Evolutionary conservation across 1,284 basidiomycete genomes (phyloP).

Genomic region (Hymenochaete sp.): DNA sequence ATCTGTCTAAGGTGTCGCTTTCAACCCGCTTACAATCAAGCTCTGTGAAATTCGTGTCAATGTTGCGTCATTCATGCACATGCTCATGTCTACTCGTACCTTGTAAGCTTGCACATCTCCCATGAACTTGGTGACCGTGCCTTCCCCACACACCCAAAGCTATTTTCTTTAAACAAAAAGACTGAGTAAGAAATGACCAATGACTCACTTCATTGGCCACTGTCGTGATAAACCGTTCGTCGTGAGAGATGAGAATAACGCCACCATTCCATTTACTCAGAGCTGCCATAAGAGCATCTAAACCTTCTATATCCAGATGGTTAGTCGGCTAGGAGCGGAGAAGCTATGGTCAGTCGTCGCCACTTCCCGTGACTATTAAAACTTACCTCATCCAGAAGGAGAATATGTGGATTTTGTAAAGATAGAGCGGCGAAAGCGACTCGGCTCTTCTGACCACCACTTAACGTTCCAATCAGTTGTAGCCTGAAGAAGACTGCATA

Average conservation of each 20-base stretch:
- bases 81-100: slow-evolving; percentile 34
- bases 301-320: slow-evolving; percentile 95
- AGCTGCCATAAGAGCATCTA: slow-evolving; percentile 91
- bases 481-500: slow-evolving; percentile 35
- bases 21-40: slow-evolving; percentile 69
- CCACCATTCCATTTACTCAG: slow-evolving; percentile 93
- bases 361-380: neutral
- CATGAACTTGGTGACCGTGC: slow-evolving; percentile 74
- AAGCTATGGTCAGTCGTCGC: neutral
- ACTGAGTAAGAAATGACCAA: neutral
- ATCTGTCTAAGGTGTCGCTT: slow-evolving; percentile 15
- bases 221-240: slow-evolving; percentile 85
- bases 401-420: slow-evolving; percentile 79
- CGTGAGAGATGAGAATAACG: slow-evolving; percentile 89
- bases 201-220: slow-evolving; percentile 63
- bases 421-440: slow-evolving; percentile 94
- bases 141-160: slow-evolving; percentile 89
- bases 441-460: slow-evolving; percentile 94
- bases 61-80: neutral
- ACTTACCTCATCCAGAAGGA: slow-evolving; percentile 81
- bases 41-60: slow-evolving; percentile 35
- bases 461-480: slow-evolving; percentile 76
- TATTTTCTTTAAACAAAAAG: slow-evolving; percentile 26
- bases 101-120: slow-evolving; percentile 93
- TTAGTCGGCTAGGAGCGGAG: slow-evolving; percentile 71